Percentiles rank a stretch among this genome's conserved stretches.
Conservation (phyloP, 2,329 filamentous ascomycete genomes). For the Bisporella sp. region DNA sequence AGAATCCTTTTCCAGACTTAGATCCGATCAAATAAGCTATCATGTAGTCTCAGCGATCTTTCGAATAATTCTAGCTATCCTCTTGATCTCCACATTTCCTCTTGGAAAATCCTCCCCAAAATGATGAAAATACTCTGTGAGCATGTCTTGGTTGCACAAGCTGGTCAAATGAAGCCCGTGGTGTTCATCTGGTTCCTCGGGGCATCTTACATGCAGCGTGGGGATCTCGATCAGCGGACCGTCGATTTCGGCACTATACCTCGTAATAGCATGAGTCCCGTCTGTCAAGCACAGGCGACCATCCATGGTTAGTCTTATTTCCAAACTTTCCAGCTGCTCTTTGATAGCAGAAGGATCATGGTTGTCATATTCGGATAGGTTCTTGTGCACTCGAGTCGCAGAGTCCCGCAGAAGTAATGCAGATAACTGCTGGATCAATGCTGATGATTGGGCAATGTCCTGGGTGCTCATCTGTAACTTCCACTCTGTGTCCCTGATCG, state of each 20-base stretch:
- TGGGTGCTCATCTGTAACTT: neutral
- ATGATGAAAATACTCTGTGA: constrained; percentile 5
- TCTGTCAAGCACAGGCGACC: constrained; percentile 8
- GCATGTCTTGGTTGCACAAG: constrained; percentile 7
- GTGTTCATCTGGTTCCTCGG: constrained; percentile 4
- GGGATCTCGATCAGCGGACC: constrained; percentile 8
- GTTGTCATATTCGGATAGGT: neutral
- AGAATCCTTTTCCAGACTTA: too few relatives aligned
- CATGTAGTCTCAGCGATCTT: constrained; percentile 1
- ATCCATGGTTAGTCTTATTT: neutral
- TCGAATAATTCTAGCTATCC: constrained; percentile 6
- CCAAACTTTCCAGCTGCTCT: neutral
- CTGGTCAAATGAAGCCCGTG: constrained; percentile 4
- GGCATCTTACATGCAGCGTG: constrained; percentile 11
- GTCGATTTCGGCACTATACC: constrained; percentile 2
- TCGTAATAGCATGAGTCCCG: constrained; percentile 3
- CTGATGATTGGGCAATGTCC: neutral
- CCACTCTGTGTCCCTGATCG: neutral
- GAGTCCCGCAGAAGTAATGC: neutral
- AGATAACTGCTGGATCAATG: neutral
- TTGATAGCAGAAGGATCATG: neutral
- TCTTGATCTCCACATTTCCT: constrained; percentile 9
- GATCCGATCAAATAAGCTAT: too few relatives aligned
- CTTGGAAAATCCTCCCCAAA: constrained; percentile 11
- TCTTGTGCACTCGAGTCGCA: neutral